Percentiles rank a stretch among this genome's conserved stretches.
phyloP scores from a whole-genome alignment of 768 basidiomycete species.

The Pholiota microspora region DNA sequence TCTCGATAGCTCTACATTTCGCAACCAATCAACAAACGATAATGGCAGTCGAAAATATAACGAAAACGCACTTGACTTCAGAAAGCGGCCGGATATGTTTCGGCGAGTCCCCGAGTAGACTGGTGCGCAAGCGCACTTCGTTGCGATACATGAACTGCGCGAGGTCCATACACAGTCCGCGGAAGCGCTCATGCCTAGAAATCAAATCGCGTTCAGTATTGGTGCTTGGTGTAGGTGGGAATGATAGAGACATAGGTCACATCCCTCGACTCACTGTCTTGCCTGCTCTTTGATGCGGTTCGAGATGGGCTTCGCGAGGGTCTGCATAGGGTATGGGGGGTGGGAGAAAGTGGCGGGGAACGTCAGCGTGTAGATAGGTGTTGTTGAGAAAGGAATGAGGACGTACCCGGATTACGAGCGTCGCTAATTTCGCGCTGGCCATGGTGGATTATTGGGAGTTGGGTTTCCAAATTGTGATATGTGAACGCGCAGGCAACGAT shows the following conservation, averaged over 20 bases:
- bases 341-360: background rate
- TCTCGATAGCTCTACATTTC: slow-evolving; percentile 71
- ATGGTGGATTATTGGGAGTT: slow-evolving; percentile 29
- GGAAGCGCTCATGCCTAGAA: slow-evolving; percentile 65
- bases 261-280: slow-evolving; percentile 51
- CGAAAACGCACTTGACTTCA: slow-evolving; percentile 57
- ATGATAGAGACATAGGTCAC: background rate
- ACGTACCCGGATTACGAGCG: slow-evolving; percentile 70
- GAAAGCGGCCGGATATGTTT: slow-evolving; percentile 74
- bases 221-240: background rate
- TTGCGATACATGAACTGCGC: slow-evolving; percentile 77
- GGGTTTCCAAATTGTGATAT: no score
- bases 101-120: slow-evolving; percentile 74
- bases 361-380: background rate
- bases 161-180: slow-evolving; percentile 65
- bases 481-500: background rate
- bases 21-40: no score
- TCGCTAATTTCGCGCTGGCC: slow-evolving; percentile 75
- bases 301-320: slow-evolving; percentile 83
- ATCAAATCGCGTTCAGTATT: background rate
- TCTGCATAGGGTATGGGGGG: no score
- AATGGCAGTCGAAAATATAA: background rate
- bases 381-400: background rate
- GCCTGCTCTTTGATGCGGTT: slow-evolving; percentile 67
- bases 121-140: slow-evolving; percentile 70